phyloP scores from a whole-genome alignment of 805 yeast species.

The Candida xiaguanensis region DNA sequence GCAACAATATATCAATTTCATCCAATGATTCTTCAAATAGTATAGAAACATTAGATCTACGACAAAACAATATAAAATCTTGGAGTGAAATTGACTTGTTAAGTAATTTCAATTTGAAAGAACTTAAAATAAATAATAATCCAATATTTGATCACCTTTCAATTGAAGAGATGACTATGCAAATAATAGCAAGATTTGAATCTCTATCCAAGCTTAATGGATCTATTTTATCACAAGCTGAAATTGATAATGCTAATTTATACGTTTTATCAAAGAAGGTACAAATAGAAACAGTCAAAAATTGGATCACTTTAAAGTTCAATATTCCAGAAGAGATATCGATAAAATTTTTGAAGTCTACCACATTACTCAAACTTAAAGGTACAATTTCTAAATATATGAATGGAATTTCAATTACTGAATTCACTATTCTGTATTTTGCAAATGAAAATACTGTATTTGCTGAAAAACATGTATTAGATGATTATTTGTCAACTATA shows the following conservation, averaged over 20 bases:
- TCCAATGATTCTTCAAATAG: not conserved
- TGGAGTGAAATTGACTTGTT: conserved; percentile 49
- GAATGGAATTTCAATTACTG: conserved; percentile 16
- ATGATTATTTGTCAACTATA: conserved; percentile 26
- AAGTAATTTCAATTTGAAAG: conserved; percentile 28
- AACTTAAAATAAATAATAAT: conserved; percentile 50
- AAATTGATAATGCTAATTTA: conserved; percentile 63
- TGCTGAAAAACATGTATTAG: conserved; percentile 17
- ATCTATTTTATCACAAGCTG: conserved; percentile 39
- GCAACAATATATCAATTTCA: not conserved
- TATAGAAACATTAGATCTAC: conserved; percentile 40
- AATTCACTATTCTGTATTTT: conserved; percentile 23
- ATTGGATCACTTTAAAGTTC: conserved; percentile 6
- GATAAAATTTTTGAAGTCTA: conserved; percentile 13
- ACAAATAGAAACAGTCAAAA: no score
- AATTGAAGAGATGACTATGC: conserved; percentile 25
- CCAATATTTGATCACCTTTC: conserved; percentile 40
- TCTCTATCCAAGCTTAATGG: conserved; percentile 55
- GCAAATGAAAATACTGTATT: conserved; percentile 11
- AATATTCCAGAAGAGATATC: not conserved
- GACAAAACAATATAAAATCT: conserved; percentile 42
- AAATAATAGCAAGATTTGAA: conserved; percentile 45
- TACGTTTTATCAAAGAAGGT: conserved; percentile 58
- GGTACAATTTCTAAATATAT: conserved; percentile 25
- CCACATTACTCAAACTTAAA: conserved; percentile 31